Percentiles rank a stretch among this genome's conserved stretches.
These are phyloP conservation scores for Kitagawia praeruptora DNA, from an alignment of 129 eudicot species.

Conservation along the genomic window DNA sequence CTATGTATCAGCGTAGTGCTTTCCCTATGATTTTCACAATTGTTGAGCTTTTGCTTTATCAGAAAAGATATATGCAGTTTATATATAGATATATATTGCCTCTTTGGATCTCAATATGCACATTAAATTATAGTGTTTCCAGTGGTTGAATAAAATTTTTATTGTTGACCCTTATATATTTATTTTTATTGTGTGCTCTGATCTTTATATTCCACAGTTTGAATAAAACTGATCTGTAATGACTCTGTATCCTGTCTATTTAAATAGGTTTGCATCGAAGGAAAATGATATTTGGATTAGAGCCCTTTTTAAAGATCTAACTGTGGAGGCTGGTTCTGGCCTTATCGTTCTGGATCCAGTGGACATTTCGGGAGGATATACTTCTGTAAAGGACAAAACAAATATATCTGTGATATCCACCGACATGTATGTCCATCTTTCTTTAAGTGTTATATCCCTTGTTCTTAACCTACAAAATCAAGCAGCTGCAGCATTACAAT, in stretches of 20 bases:
- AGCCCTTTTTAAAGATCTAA: slow-evolving; percentile 74
- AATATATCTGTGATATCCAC: slow-evolving; percentile 71
- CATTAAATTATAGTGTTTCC: neutral
- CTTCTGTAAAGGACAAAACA: slow-evolving; percentile 88
- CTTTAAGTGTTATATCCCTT: slow-evolving; percentile 78
- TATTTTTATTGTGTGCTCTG: neutral
- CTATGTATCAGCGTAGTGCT: neutral
- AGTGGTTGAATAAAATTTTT: neutral
- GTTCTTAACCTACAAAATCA: slow-evolving; percentile 87
- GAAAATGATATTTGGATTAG: slow-evolving; percentile 94
- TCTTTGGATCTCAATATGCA: neutral
- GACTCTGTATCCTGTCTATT: slow-evolving; percentile 4
- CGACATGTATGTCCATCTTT: slow-evolving; percentile 76
- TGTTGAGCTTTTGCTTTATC: too few relatives aligned
- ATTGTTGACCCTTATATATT: neutral
- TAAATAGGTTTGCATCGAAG: slow-evolving; percentile 77
- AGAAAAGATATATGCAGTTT: neutral
- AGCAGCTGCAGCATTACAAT: slow-evolving; percentile 62
- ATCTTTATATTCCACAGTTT: neutral
- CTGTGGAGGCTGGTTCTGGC: slow-evolving; percentile 96
- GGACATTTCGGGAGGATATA: slow-evolving; percentile 90
- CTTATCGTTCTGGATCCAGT: slow-evolving; percentile 90
- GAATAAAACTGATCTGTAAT: neutral
- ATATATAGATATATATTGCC: neutral
- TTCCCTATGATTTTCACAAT: neutral